Evolutionary conservation across 768 basidiomycete genomes (phyloP).

Genomic region (Boletellus sp.): DNA sequence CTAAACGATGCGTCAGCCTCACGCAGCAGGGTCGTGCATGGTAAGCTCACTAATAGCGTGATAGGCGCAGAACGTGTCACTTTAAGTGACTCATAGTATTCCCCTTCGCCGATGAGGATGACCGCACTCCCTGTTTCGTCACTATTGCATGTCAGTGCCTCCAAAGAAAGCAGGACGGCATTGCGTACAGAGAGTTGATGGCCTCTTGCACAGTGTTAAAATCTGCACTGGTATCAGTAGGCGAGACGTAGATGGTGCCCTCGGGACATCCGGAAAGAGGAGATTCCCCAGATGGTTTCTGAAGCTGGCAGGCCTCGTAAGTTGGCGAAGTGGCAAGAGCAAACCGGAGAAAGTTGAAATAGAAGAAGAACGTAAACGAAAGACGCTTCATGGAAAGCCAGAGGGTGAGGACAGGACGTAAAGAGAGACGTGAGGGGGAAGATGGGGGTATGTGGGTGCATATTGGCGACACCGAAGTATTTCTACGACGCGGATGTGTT

Average conservation of each 20-base stretch:
- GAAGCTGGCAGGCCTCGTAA: conserved; percentile 48
- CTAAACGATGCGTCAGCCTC: conserved; percentile 22
- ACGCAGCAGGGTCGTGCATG: not conserved
- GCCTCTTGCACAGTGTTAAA: conserved; percentile 55
- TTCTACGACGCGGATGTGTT: too few species aligned
- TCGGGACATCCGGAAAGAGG: conserved; percentile 52
- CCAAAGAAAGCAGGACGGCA: not conserved
- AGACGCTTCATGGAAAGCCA: conserved; percentile 6
- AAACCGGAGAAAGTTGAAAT: conserved; percentile 1
- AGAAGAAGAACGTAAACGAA: conserved; percentile 3
- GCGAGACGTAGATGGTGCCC: conserved; percentile 59
- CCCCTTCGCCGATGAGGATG: conserved; percentile 56
- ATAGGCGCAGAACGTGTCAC: conserved; percentile 51
- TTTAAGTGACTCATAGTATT: conserved; percentile 59
- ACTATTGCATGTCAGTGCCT: conserved; percentile 28
- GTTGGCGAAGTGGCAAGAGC: conserved; percentile 41
- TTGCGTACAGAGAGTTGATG: conserved; percentile 50
- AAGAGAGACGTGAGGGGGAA: too few species aligned
- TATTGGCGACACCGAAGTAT: too few species aligned
- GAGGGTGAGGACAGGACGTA: too few species aligned
- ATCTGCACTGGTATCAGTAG: conserved; percentile 40
- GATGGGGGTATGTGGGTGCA: too few species aligned
- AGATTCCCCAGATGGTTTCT: conserved; percentile 40
- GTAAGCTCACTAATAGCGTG: conserved; percentile 46
- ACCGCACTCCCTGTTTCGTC: conserved; percentile 37